Evolutionary conservation across 148 eudicot species (phyloP).

Genomic region (Silene conica): DNA sequence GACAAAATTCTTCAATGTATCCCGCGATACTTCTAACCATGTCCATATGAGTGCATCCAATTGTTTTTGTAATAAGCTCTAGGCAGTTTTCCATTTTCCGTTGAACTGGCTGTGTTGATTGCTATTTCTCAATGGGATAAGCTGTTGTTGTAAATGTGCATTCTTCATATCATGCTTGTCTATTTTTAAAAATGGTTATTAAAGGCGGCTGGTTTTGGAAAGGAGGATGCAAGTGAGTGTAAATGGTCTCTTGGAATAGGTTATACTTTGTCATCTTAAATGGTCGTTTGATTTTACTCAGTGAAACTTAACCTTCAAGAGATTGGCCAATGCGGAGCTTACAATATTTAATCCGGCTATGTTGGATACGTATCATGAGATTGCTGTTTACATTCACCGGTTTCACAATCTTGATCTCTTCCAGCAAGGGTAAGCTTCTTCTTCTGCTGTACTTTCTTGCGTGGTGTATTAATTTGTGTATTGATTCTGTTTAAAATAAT

Average conservation of each 20-base stretch:
- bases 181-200: conserved; percentile 12
- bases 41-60: too few species aligned
- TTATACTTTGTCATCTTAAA: conserved; percentile 58
- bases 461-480: not conserved
- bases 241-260: conserved; percentile 34
- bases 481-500: not conserved
- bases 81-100: not conserved
- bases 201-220: conserved; percentile 29
- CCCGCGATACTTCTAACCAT: not conserved
- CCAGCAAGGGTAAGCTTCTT: conserved; percentile 76
- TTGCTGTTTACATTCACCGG: conserved; percentile 85
- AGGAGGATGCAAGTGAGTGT: conserved; percentile 58
- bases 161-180: not conserved
- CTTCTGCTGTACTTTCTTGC: conserved; percentile 5
- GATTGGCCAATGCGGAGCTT: conserved; percentile 55
- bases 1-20: not conserved
- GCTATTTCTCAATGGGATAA: not conserved
- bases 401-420: conserved; percentile 97
- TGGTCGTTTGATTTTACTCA: conserved; percentile 63
- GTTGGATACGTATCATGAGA: conserved; percentile 82
- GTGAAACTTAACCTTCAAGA: conserved; percentile 45
- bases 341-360: conserved; percentile 42
- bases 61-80: not conserved
- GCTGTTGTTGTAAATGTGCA: not conserved
- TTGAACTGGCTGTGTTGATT: not conserved